Base-by-base conservation (phyloP, 1,284 basidiomycete species). In the Veloboletus limbatus region DNA sequence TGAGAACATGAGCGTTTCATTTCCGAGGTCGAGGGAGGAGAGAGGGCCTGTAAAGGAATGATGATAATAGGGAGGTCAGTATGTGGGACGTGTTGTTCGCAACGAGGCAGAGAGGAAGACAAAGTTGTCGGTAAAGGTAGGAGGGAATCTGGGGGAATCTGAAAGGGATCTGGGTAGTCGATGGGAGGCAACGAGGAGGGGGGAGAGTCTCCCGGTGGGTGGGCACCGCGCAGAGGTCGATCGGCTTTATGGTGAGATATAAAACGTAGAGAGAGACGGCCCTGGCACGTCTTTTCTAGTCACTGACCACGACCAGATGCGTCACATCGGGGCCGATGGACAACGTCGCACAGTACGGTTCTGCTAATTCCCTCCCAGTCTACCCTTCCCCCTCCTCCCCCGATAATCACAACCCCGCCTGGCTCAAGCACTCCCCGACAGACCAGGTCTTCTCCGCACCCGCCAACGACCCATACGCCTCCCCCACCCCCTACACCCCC, bases 311-410 rank as follows among this genome's bases (percentile, higher is more conserved):
- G 51, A 57, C 62, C 63, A 59, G 60, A 68, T 65, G 62, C 54
- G 62, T 68, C 63, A 64, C 61, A 63, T 62, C 62, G 59, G 60
- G 48, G 33, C 58, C 60, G 59, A 68, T 68, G 67, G 69, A 68
- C 53, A 65, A 66, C 60, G 58, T 67, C 55, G 58, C 66, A 45
- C 61, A 70, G 55, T 71, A 63, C 43, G 52, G 47, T 43, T 27
- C 56, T 31, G n/a, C 59, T 26, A 64, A 54, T 34, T 16, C 65
- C 0, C 67, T 70, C 42, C 48, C 62, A 18, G 65, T 71, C 46
- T 69, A 68, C 45, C 60, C 66, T 22, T 48, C 62, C 53, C 52
- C 62, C 30, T 28, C 67, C 47, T 51, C 58, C 2, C 53, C 61
- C 31, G 66, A 63, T 34, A 54, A 47, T 46, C 63, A 67, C 43